phyloP scores from a whole-genome alignment of 257 asterid species.

The Pogostemon cablin region DNA sequence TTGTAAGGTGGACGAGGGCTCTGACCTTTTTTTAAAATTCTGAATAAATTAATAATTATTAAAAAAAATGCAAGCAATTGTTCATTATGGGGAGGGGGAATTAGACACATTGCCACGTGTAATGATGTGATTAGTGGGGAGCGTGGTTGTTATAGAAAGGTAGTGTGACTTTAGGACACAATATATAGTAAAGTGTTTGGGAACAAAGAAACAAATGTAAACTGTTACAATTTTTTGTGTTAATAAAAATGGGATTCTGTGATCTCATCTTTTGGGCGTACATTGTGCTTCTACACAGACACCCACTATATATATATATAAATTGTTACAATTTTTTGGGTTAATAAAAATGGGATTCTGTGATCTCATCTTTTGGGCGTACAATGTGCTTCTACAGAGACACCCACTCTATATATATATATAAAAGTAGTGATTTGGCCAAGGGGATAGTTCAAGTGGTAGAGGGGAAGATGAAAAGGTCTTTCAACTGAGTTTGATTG shows the following conservation, averaged over 20 bases:
- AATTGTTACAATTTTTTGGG: slow-evolving; percentile 30
- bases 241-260: slow-evolving; percentile 24
- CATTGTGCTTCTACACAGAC: slow-evolving; percentile 51
- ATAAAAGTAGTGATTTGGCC: too few relatives aligned
- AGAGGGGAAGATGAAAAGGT: too few relatives aligned
- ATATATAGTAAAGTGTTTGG: slow-evolving; percentile 27
- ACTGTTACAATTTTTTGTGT: slow-evolving; percentile 36
- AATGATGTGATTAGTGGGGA: slow-evolving; percentile 20
- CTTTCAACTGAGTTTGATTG: too few relatives aligned
- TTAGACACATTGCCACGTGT: slow-evolving; percentile 38
- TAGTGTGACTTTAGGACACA: slow-evolving; percentile 50
- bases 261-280: slow-evolving; percentile 29
- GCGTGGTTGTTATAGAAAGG: slow-evolving; percentile 11
- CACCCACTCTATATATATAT: slow-evolving; percentile 35
- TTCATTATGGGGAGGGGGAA: slow-evolving; percentile 23
- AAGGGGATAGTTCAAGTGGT: too few relatives aligned
- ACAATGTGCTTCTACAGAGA: slow-evolving; percentile 49
- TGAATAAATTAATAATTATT: background rate
- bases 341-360: slow-evolving; percentile 21
- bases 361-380: slow-evolving; percentile 31
- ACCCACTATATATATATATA: slow-evolving; percentile 32
- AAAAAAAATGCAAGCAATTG: background rate
- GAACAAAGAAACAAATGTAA: slow-evolving; percentile 54
- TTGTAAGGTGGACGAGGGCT: too few relatives aligned
- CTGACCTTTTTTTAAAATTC: too few relatives aligned